Conservation (phyloP, 129 eudicot genomes). For the Flaveria linearis region DNA sequence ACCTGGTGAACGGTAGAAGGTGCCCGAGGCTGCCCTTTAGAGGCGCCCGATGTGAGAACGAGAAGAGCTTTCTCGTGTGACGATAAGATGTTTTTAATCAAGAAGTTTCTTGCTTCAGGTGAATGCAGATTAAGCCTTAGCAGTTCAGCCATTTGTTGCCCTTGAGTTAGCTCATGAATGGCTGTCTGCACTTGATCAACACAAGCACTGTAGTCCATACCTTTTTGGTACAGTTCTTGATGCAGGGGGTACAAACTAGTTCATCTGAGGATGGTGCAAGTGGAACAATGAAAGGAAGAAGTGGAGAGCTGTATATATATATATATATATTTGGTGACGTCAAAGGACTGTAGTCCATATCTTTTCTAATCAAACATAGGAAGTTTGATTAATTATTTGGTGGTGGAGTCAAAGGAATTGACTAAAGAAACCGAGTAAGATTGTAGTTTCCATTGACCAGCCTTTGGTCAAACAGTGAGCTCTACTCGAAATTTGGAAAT, state of each 20-base stretch:
- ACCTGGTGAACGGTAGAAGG: slow-evolving; percentile 19
- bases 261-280: background rate
- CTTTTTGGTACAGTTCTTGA: background rate
- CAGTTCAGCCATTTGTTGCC: slow-evolving; percentile 63
- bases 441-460: no score
- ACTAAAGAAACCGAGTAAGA: no score
- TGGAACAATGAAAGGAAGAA: background rate
- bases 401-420: no score
- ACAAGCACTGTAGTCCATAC: slow-evolving; percentile 47
- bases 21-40: slow-evolving; percentile 32
- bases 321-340: no score
- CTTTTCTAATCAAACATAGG: no score
- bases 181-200: no score
- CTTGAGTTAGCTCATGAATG: slow-evolving; percentile 63
- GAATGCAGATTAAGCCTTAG: slow-evolving; percentile 49
- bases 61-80: slow-evolving; percentile 62
- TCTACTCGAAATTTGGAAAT: no score
- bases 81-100: slow-evolving; percentile 56
- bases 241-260: background rate
- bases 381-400: no score
- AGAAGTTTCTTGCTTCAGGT: slow-evolving; percentile 39
- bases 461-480: no score
- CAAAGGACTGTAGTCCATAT: no score
- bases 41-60: slow-evolving; percentile 51
- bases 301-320: background rate